Base-by-base conservation (phyloP, 768 basidiomycete species). In the Megacollybia marginata region DNA sequence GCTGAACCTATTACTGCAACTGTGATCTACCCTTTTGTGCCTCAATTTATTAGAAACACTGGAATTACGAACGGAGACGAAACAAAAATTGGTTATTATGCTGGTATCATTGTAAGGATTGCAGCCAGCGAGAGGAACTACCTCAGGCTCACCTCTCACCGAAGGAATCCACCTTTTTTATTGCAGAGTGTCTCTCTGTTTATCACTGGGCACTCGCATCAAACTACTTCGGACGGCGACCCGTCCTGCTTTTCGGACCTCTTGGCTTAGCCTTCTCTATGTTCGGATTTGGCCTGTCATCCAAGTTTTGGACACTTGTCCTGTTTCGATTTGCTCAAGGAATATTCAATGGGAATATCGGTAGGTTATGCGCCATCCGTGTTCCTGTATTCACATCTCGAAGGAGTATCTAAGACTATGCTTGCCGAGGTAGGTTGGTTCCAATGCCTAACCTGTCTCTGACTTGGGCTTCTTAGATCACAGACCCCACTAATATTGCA, bases 11-110 rank as follows among this genome's bases (percentile, higher is more conserved):
- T 59, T 13, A 50, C 53, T 9, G 65, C 65, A 5, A 64, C 67
- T 1, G 74, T 75, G 16, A 68, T 76, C 31, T 72, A 74, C 50
- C 74, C 74, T 2, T 76, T 77, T 53, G 63, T 74, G 33, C 70
- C 68, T 45, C 68, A 76, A 47, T 66, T 75, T 33, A 66, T 78
- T 40, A 62, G 69, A 42, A 66, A 70, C n/a, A 70, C 70, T 9
- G 72, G 71, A 0, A 62, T 76, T 8, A 75, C 69, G 9, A 55
- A 62, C 5, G 72, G 73, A 5, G 70, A 75, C 48, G 74, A 75
- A 50, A 62, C 57, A 3, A 71, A 65, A 47, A 73, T 67, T 4
- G 74, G 74, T 0, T 76, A 76, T 56, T 78, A 72, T 59, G 74
- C 73, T 42, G 75, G 74, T 7, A 48, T 76, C 35, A 69, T 78